Conservation (phyloP, 805 yeast species). For the Candida easanensis region DNA sequence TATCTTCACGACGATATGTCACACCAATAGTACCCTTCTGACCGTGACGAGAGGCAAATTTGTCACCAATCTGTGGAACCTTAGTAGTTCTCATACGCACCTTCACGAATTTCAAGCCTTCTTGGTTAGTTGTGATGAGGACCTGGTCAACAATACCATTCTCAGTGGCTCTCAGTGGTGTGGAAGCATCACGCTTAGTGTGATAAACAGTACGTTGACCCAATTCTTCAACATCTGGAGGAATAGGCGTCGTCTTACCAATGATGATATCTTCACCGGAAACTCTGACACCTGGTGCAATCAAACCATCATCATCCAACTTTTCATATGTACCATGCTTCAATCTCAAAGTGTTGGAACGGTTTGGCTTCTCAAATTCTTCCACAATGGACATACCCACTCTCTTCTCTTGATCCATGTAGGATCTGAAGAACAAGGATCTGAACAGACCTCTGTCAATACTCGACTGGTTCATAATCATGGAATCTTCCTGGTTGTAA, state of each 20-base stretch:
- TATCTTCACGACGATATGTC: slow-evolving; percentile 96
- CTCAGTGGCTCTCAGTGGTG: slow-evolving; percentile 95
- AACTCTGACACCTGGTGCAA: slow-evolving; percentile 97
- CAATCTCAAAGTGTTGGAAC: slow-evolving; percentile 90
- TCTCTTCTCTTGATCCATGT: slow-evolving; percentile 98
- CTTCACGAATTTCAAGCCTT: slow-evolving; percentile 95
- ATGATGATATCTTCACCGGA: slow-evolving; percentile 98
- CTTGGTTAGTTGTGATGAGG: slow-evolving; percentile 93
- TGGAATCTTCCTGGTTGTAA: slow-evolving; percentile 99
- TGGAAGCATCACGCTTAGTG: slow-evolving; percentile 97
- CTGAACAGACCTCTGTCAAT: slow-evolving; percentile 96
- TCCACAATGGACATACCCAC: slow-evolving; percentile 98
- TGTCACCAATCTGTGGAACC: slow-evolving; percentile 98
- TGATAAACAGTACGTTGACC: slow-evolving; percentile 99
- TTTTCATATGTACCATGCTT: slow-evolving; percentile 98
- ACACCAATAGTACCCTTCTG: slow-evolving; percentile 99
- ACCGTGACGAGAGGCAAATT: slow-evolving; percentile 99
- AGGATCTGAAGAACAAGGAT: slow-evolving; percentile 92
- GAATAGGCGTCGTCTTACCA: slow-evolving; percentile 98
- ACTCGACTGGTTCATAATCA: slow-evolving; percentile 98
- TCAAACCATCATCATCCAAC: slow-evolving; percentile 96
- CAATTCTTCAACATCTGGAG: slow-evolving; percentile 98
- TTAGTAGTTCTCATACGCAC: slow-evolving; percentile 99
- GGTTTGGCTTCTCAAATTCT: slow-evolving; percentile 94
- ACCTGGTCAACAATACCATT: slow-evolving; percentile 99